These are phyloP conservation scores for Suillus ampliporus DNA, from an alignment of 768 basidiomycete genomes.

Conservation along the genomic window DNA sequence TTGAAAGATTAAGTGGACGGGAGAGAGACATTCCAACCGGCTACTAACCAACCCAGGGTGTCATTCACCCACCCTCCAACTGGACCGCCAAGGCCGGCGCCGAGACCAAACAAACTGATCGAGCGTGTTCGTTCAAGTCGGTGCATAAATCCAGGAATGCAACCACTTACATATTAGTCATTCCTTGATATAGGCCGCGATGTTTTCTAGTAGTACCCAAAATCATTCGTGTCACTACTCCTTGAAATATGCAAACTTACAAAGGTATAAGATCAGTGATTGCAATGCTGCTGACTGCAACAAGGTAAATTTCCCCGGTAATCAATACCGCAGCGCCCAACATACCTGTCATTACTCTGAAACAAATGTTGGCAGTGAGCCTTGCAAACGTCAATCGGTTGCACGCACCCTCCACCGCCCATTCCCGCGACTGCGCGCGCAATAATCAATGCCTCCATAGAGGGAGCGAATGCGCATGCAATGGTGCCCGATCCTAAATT, in stretches of 20 bases:
- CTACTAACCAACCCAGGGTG: constrained; percentile 77
- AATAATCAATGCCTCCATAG: constrained; percentile 81
- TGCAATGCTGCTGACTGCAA: constrained; percentile 78
- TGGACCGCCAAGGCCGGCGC: constrained; percentile 81
- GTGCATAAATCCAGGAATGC: constrained; percentile 3
- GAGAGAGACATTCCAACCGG: neutral
- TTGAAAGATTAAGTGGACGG: constrained; percentile 19
- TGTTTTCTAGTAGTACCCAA: constrained; percentile 59
- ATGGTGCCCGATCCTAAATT: constrained; percentile 77
- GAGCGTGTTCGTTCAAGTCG: constrained; percentile 19
- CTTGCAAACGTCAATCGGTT: neutral
- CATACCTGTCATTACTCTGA: constrained; percentile 84
- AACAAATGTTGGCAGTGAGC: constrained; percentile 27
- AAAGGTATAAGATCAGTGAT: constrained; percentile 90
- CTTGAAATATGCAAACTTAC: constrained; percentile 47
- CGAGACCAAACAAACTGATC: constrained; percentile 79
- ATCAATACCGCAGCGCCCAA: constrained; percentile 13
- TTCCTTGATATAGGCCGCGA: constrained; percentile 89
- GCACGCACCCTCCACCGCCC: constrained; percentile 86
- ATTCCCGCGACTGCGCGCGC: constrained; percentile 89
- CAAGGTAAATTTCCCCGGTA: constrained; percentile 22
- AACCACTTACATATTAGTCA: constrained; percentile 78
- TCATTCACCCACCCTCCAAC: constrained; percentile 88
- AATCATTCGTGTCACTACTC: constrained; percentile 2
- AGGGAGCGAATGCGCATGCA: constrained; percentile 84